Base-by-base conservation (phyloP, 1,139 yeast genomes). In the Hansenula sp. region DNA sequence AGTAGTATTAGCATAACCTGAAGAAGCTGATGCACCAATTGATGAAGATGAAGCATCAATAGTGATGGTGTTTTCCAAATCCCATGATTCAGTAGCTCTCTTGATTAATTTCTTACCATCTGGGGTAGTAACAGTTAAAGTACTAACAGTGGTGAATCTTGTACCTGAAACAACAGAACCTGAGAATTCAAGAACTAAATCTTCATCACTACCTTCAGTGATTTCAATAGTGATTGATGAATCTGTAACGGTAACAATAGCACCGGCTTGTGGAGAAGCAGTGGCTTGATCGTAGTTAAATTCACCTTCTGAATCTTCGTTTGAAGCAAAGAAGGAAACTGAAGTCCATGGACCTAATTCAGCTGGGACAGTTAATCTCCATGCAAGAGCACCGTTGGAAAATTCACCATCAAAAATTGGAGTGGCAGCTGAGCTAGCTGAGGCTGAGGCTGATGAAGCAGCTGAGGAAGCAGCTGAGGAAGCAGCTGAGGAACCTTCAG, bases 1-100 rank as follows among this genome's bases (percentile, higher is more conserved):
- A 29, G 35, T 37, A 17, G 35, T 16, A 35, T 40, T 41, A 46
- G 42, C 44, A 42, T 40, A 39, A 10, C 17, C 44, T 14, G 34
- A 16, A 14, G n/a, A 22, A n/a, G 17, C 18, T 13, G 16, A 10
- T 14, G 33, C 10, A n/a, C n/a, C 26, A n/a, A n/a, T 6, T 13
- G 32, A 30, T 2, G 32, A 16, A 9, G 11, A 13, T 17, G 14
- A 13, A 17, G 29, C 13, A 21, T 16, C 26, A 21, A 10, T 33
- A 36, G 35, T 18, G 16, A 34, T 34, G 8, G 42, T 32, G 16
- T 13, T 19, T 26, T 30, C n/a, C 27, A 38, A 32, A 20, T 19
- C 18, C 18, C 22, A 32, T 6, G 42, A 16, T n/a, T 31, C n/a
- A 3, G 14, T 22, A 24, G 34, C 42, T 27, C 34, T 32, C 32